Percentiles rank a stretch among this genome's conserved stretches.
Conservation (phyloP, 192 early-diverging fungal genomes). For the Ambispora gerdemannii region DNA sequence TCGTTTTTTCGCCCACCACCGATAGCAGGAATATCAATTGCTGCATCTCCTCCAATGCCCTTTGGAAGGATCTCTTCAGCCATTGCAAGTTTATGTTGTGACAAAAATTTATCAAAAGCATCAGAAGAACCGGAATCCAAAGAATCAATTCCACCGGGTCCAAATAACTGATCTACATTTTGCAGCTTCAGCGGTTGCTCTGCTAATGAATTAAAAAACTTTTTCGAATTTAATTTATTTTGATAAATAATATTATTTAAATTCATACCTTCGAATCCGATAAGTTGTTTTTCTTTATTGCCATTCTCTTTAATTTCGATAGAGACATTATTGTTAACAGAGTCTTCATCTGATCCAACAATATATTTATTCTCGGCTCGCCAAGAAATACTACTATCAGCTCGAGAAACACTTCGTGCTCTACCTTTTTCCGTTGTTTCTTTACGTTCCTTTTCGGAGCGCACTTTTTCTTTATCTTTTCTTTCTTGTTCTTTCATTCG, state of each 20-base stretch:
- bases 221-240: too few species aligned
- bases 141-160: constrained; percentile 39
- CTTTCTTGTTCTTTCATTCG: constrained; percentile 56
- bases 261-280: constrained; percentile 14
- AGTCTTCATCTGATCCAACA: neutral
- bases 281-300: constrained; percentile 12
- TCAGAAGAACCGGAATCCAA: constrained; percentile 33
- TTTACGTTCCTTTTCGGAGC: constrained; percentile 28
- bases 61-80: constrained; percentile 28
- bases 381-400: constrained; percentile 48
- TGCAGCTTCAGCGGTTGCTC: constrained; percentile 32
- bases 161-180: constrained; percentile 46
- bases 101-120: constrained; percentile 49
- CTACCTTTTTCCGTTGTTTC: constrained; percentile 32
- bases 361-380: constrained; percentile 31
- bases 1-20: constrained; percentile 4
- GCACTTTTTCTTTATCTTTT: constrained; percentile 43
- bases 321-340: neutral
- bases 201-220: too few species aligned
- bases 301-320: constrained; percentile 19
- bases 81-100: constrained; percentile 41
- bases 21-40: constrained; percentile 5
- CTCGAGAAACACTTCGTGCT: constrained; percentile 38
- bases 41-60: neutral
- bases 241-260: neutral